Base-by-base conservation (phyloP, 441 rosid species). In the Populus trichocarpa region DNA sequence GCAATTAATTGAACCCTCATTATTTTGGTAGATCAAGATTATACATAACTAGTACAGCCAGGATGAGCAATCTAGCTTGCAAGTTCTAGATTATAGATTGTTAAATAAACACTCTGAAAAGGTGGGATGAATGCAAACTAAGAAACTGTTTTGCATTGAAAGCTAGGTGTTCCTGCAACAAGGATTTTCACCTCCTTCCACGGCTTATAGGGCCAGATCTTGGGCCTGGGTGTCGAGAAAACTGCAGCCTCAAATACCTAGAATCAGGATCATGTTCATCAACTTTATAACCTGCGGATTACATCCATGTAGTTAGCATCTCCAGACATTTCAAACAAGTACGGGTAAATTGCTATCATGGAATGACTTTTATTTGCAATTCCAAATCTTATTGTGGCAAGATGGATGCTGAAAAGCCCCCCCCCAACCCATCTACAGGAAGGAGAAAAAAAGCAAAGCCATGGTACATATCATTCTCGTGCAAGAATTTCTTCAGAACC, bases 221-320 rank as follows among this genome's bases (percentile, higher is more conserved):
- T 72, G 91, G 95, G 35, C 93, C 91, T 7, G 94, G 94, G 74
- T 80, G 82, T 69, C 93, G 89, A 57, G 93, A 89, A 81, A 93
- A 93, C 70, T 92, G 94, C 71, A 90, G 86, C 78, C 89, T 85
- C 87, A 93, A 85, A 86, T 65, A 87, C 71, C 86, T 88, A 25
- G 97, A 93, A 72, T 90, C 92, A 0, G 84, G 83, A 57, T 89
- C 91, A 6, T 83, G 87, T 79, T 90, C 94, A 72, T 92, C 98
- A 89, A 92, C 89, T 70, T 80, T 89, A 84, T 90, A 92, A 40
- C 93, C 98, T 93, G 87, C 73, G 76, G 70, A 78, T 84, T 40
- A 35, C 32, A 77, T 70, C 61, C 65, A 74, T 20, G 16, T 67
- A 72, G 5, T 82, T 53, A 69, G 80, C 70, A 67, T 22, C 67